Conservation (phyloP, 257 asterid genomes). For the Agastache rugosa region DNA sequence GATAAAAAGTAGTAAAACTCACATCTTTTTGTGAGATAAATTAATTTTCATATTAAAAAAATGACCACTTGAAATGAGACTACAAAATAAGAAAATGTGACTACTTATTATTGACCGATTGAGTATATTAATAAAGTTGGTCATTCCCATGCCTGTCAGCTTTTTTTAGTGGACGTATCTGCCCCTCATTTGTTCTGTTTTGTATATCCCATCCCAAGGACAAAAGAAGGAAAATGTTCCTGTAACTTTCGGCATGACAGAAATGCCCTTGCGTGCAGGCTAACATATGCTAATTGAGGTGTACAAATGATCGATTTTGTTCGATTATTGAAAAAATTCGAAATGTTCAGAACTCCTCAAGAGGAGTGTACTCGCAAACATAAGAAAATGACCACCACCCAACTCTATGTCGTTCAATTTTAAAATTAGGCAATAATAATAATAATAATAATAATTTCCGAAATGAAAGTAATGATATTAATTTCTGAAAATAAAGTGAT, state of each 20-base stretch:
- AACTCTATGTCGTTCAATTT: background rate
- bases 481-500: background rate
- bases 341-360: background rate
- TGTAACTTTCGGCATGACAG: background rate
- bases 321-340: background rate
- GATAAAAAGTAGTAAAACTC: too few species aligned
- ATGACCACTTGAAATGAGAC: too few species aligned
- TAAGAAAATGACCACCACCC: background rate
- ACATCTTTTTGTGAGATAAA: too few species aligned
- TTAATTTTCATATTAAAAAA: too few species aligned
- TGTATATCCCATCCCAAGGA: background rate
- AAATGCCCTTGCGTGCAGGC: conserved; percentile 1
- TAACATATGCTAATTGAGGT: too few species aligned
- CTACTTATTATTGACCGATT: too few species aligned
- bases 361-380: background rate
- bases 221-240: background rate
- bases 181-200: conserved; percentile 30
- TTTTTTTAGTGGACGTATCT: conserved; percentile 40
- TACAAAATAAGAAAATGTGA: too few species aligned
- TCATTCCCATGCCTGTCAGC: conserved; percentile 46
- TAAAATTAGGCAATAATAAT: too few species aligned
- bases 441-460: too few species aligned
- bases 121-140: conserved; percentile 7
- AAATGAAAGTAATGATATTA: too few species aligned
- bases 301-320: background rate